These are phyloP conservation scores for Entomortierella parvispora DNA, from an alignment of 192 early-diverging fungal genomes.

Conservation along the genomic window DNA sequence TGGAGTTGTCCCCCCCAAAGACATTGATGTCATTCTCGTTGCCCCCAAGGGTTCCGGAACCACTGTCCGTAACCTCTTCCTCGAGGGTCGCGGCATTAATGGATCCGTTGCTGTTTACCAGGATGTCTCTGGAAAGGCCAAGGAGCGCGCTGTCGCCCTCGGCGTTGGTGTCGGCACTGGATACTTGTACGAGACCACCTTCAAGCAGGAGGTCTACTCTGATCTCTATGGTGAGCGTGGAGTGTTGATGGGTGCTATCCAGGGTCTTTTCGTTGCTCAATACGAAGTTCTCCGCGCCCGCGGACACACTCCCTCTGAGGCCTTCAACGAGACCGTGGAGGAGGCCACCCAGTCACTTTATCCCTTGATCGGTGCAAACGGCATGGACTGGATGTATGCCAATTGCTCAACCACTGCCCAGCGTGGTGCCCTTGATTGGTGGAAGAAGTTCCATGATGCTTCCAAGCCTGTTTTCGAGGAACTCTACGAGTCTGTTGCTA, in stretches of 20 bases:
- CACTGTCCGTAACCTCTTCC: constrained; percentile 96
- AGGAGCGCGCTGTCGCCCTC: constrained; percentile 90
- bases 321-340: constrained; percentile 99
- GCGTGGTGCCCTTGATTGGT: constrained; percentile 98
- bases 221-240: constrained; percentile 98
- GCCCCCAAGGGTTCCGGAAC: constrained; percentile 96
- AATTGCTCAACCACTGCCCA: constrained; percentile 98
- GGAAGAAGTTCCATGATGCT: constrained; percentile 90
- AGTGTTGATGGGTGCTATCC: constrained; percentile 98
- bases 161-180: constrained; percentile 97
- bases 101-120: constrained; percentile 95
- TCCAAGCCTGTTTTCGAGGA: constrained; percentile 95
- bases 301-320: constrained; percentile 97
- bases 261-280: constrained; percentile 96
- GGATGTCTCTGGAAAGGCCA: constrained; percentile 92
- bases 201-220: constrained; percentile 97
- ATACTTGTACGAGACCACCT: constrained; percentile 98
- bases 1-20: constrained; percentile 88
- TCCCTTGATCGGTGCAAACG: constrained; percentile 95
- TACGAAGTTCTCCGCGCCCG: constrained; percentile 95
- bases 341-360: constrained; percentile 99
- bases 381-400: constrained; percentile 97
- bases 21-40: constrained; percentile 96
- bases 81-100: constrained; percentile 98
- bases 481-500: constrained; percentile 87